phyloP scores from a whole-genome alignment of 805 yeast species.

The Barnettozyma sp. region DNA sequence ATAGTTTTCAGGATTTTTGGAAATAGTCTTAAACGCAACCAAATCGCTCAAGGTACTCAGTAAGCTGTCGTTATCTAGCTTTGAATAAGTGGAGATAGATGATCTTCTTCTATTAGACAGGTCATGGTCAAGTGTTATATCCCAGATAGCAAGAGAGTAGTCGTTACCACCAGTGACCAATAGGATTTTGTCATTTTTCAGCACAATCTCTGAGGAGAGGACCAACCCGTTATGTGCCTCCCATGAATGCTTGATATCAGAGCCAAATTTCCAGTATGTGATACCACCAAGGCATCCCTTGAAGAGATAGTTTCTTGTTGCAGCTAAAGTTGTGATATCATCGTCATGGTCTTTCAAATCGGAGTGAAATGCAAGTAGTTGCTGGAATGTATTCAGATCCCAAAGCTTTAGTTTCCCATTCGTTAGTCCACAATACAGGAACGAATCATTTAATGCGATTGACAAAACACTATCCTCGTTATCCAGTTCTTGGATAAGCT shows the following conservation, averaged over 20 bases:
- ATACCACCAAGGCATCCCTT: slow-evolving; percentile 46
- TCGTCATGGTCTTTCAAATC: slow-evolving; percentile 29
- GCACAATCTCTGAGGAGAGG: slow-evolving; percentile 47
- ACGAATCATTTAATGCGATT: slow-evolving; percentile 55
- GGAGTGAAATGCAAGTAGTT: slow-evolving; percentile 38
- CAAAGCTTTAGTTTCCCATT: slow-evolving; percentile 74
- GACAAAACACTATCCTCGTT: slow-evolving; percentile 70
- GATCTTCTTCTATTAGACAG: slow-evolving; percentile 11
- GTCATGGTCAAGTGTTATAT: slow-evolving; percentile 28
- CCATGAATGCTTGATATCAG: slow-evolving; percentile 41
- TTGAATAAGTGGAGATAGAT: slow-evolving; percentile 12
- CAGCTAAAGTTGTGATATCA: slow-evolving; percentile 56
- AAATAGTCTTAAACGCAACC: slow-evolving; percentile 69
- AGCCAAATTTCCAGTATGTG: slow-evolving; percentile 44
- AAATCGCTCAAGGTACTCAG: slow-evolving; percentile 52
- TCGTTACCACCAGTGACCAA: slow-evolving; percentile 67
- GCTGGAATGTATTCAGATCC: slow-evolving; percentile 80
- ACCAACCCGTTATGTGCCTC: slow-evolving; percentile 49
- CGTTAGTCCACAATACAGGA: slow-evolving; percentile 75
- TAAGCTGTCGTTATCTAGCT: slow-evolving; percentile 53
- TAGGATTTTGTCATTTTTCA: slow-evolving; percentile 33
- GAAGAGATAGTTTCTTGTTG: slow-evolving; percentile 50
- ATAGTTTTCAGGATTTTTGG: slow-evolving; percentile 59
- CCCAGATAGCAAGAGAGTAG: slow-evolving; percentile 69
- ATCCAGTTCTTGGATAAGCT: slow-evolving; percentile 37